Base-by-base conservation (phyloP, 768 basidiomycete genomes). In the Trametes cubensis region DNA sequence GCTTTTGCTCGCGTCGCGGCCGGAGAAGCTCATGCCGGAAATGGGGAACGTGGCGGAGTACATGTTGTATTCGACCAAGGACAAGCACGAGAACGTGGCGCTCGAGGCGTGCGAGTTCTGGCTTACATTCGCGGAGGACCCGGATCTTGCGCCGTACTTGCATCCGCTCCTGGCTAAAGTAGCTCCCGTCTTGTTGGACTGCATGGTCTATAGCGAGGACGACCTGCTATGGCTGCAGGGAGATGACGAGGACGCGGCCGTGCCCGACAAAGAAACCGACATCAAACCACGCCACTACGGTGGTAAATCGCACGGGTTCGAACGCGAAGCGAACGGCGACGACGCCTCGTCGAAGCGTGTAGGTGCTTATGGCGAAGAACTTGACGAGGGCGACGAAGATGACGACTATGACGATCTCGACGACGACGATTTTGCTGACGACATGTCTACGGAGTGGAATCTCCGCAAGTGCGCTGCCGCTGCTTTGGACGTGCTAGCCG, bases 21-120 rank as follows among this genome's bases (percentile, higher is more conserved):
- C 97, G 1, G 95, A 97, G 75, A 96, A 96, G 75, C 86, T 99
- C 66, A 89, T 98, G 81, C 97, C 96, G 0, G 94, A 98, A 73
- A 92, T 99, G 84, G 74, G 79, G 23, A 94, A 94, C 67, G 97
- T 99, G 44, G 95, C 96, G 26, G 94, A 97, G 73, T 99, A 97
- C 76, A 98, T 99, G 94, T 83, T 98, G 41, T 98, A 95, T 78
- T 96, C 94, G 26, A 98, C 94, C 15, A 95, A 95, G 76, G 95
- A 98, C 80, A 91, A 92, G 77, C 94, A 98, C 74, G 95, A 98
- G 77, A 90, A 89, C 64, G 96, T 94, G 55, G 95, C 96, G 2
- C 81, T 99, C 51, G 97, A 99, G 78, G 97, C 97, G 23, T 97
- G 95, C 82, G 97, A 99, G 81, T 99, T 99, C 75, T 99, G 97